A percentile compares a stretch with the other conserved stretches of the same genome.
phyloP scores from a whole-genome alignment of 768 basidiomycete species.

The Mycena amicta region DNA sequence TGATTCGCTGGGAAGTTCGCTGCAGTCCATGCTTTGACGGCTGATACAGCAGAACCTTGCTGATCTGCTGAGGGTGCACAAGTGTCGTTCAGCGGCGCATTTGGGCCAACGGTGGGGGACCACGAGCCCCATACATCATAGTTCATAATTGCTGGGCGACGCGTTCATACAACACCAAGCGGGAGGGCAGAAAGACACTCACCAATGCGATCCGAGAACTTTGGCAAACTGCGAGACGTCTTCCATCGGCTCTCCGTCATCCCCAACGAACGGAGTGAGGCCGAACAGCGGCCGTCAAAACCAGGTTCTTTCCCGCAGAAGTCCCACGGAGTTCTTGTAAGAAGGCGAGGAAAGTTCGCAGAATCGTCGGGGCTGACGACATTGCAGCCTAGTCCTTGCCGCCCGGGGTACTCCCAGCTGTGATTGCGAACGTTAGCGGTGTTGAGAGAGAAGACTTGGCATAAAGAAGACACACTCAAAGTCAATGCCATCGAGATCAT shows the following conservation, averaged over 20 bases:
- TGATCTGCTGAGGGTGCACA: conserved; percentile 64
- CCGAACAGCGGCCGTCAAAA: conserved; percentile 76
- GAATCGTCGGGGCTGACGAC: conserved; percentile 63
- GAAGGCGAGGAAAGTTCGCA: conserved; percentile 77
- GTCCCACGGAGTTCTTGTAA: conserved; percentile 67
- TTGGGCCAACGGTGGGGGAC: conserved; percentile 67
- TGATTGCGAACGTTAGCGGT: conserved; percentile 5
- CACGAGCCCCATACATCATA: conserved; percentile 66
- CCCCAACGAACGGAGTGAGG: conserved; percentile 64
- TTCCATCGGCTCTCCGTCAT: conserved; percentile 54
- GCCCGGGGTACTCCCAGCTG: conserved; percentile 87
- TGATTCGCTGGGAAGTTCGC: conserved; percentile 75
- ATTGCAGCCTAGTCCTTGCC: conserved; percentile 73
- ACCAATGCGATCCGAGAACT: conserved; percentile 75
- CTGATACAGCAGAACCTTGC: conserved; percentile 74
- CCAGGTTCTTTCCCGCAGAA: conserved; percentile 54
- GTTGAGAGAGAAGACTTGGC: neutral
- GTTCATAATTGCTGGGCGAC: conserved; percentile 53
- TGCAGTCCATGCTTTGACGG: conserved; percentile 70
- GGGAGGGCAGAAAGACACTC: conserved; percentile 39
- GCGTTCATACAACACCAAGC: too few relatives aligned
- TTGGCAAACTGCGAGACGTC: conserved; percentile 69
- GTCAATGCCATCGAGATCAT: conserved; percentile 65
- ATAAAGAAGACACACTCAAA: conserved; percentile 55
- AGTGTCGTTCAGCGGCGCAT: conserved; percentile 79